A percentile compares a stretch with the other conserved stretches of the same genome.
These are phyloP conservation scores for Telopea speciosissima DNA, from an alignment of 177 flowering plant genomes.

Conservation along the genomic window DNA sequence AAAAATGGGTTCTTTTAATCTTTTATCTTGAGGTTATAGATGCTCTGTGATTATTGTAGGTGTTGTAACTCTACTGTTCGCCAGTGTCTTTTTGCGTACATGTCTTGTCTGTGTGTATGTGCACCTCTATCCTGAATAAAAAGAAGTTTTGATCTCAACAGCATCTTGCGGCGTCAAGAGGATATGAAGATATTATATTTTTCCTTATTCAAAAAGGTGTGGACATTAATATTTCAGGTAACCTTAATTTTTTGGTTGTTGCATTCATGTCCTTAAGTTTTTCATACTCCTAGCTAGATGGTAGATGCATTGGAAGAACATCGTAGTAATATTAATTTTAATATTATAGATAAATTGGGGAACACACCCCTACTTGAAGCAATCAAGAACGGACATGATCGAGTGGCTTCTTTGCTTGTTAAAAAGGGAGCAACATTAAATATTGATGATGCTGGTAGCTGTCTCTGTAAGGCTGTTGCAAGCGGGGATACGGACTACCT, in stretches of 20 bases:
- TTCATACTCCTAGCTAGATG: too few species aligned
- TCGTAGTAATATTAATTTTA: too few species aligned
- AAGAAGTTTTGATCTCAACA: slow-evolving; percentile 18
- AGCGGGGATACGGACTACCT: slow-evolving; percentile 48
- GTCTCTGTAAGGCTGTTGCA: slow-evolving; percentile 49
- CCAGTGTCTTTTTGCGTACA: too few species aligned
- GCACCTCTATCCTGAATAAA: not conserved
- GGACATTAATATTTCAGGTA: slow-evolving; percentile 40
- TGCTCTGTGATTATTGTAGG: too few species aligned
- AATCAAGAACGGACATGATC: slow-evolving; percentile 58
- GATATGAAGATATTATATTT: slow-evolving; percentile 43
- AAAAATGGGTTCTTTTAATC: too few species aligned
- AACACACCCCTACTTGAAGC: slow-evolving; percentile 75
- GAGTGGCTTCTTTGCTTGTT: slow-evolving; percentile 51
- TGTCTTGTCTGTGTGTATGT: too few species aligned
- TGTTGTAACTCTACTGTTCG: too few species aligned
- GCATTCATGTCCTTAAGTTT: too few species aligned
- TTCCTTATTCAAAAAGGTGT: slow-evolving; percentile 48
- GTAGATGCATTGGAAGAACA: too few species aligned
- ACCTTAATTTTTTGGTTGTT: not conserved
- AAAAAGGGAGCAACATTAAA: slow-evolving; percentile 45
- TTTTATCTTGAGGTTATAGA: too few species aligned
- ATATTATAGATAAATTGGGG: slow-evolving; percentile 53
- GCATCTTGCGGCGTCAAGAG: slow-evolving; percentile 74
- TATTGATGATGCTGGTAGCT: slow-evolving; percentile 49